These are phyloP conservation scores for Pichia sp. DNA, from an alignment of 1,139 yeast species.

Conservation along the genomic window DNA sequence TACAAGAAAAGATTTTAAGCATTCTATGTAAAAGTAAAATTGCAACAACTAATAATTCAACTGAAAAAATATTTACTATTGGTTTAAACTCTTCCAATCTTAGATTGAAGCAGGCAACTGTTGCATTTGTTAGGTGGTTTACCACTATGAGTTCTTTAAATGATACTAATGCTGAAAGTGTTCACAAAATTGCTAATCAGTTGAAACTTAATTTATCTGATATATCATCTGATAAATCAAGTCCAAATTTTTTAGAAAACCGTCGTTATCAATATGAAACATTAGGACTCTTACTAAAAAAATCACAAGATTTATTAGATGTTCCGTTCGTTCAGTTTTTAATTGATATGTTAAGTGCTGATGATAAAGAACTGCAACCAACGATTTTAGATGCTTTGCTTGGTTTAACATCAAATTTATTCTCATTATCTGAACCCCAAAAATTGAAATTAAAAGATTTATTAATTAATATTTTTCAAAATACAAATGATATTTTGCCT, in stretches of 20 bases:
- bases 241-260: constrained; percentile 34
- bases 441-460: constrained; percentile 41
- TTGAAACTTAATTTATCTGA: constrained; percentile 45
- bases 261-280: constrained; percentile 73
- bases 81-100: constrained; percentile 53
- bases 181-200: constrained; percentile 41
- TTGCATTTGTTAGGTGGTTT: constrained; percentile 46
- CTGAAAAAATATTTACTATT: constrained; percentile 42
- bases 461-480: constrained; percentile 38
- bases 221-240: constrained; percentile 29
- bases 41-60: constrained; percentile 39
- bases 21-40: constrained; percentile 46
- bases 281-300: constrained; percentile 56
- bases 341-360: constrained; percentile 66
- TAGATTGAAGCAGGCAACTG: constrained; percentile 45
- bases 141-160: constrained; percentile 22
- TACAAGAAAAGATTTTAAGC: constrained; percentile 56
- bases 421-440: constrained; percentile 35
- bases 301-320: constrained; percentile 44
- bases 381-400: constrained; percentile 72
- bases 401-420: constrained; percentile 47
- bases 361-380: constrained; percentile 54
- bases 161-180: constrained; percentile 31
- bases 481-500: constrained; percentile 12
- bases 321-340: constrained; percentile 56